Evolutionary conservation across 2,329 filamentous ascomycete species (phyloP).

Genomic region (Microdochium nivale): DNA sequence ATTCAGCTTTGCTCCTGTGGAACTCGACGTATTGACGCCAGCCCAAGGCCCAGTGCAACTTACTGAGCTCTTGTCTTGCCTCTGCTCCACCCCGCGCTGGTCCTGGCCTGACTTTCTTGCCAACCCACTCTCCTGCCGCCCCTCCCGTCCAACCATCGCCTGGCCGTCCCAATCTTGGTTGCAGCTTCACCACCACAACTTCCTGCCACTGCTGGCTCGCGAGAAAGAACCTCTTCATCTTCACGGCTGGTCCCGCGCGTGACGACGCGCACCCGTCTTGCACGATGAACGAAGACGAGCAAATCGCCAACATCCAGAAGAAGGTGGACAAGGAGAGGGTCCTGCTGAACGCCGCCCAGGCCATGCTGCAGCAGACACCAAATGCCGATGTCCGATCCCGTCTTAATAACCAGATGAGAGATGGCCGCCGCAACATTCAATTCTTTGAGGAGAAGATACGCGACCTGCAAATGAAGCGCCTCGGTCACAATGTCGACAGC

Average conservation of each 20-base stretch:
- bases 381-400: constrained; percentile 86
- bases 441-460: constrained; percentile 91
- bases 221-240: background rate
- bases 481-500: constrained; percentile 57
- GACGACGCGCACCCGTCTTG: constrained; percentile 27
- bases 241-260: constrained; percentile 20
- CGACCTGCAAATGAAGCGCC: constrained; percentile 76
- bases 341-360: constrained; percentile 86
- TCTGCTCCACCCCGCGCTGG: background rate
- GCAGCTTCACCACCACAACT: background rate
- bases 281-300: constrained; percentile 56
- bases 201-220: background rate
- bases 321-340: constrained; percentile 98
- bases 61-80: background rate
- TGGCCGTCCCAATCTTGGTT: background rate
- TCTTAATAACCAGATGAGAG: constrained; percentile 88
- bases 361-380: constrained; percentile 92
- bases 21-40: background rate
- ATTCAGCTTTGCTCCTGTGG: background rate
- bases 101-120: background rate
- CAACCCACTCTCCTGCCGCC: background rate
- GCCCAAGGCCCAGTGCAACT: background rate
- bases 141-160: background rate
- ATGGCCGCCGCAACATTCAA: constrained; percentile 84
- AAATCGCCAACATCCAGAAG: constrained; percentile 73